phyloP scores from a whole-genome alignment of 2,329 filamentous ascomycete genomes.

The Aspergillus ibericus region DNA sequence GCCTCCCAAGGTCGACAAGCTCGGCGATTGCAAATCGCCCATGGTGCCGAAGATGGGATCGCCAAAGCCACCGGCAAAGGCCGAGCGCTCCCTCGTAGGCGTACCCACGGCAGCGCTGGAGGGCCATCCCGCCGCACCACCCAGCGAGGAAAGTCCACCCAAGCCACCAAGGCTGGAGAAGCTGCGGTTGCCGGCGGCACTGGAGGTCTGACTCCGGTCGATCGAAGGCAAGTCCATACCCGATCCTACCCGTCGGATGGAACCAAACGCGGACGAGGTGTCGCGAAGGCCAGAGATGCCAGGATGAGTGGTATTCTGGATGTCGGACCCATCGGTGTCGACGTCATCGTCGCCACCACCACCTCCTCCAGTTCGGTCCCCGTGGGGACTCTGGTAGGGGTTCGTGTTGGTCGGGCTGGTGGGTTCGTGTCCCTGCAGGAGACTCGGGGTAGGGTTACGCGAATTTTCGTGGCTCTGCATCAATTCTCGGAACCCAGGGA shows the following conservation, averaged over 20 bases:
- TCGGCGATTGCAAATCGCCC: conserved; percentile 66
- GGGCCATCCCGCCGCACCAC: conserved; percentile 49
- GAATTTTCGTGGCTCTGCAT: conserved; percentile 59
- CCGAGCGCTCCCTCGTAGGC: conserved; percentile 60
- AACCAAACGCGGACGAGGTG: conserved; percentile 55
- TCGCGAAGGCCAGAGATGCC: conserved; percentile 56
- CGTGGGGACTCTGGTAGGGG: conserved; percentile 87
- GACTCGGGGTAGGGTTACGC: conserved; percentile 55
- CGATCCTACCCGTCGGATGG: conserved; percentile 55
- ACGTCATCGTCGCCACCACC: conserved; percentile 63
- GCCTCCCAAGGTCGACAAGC: conserved; percentile 40
- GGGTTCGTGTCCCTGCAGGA: conserved; percentile 61
- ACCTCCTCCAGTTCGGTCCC: conserved; percentile 53
- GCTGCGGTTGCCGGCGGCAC: conserved; percentile 70
- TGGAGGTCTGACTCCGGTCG: conserved; percentile 91
- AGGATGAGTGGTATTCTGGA: conserved; percentile 52
- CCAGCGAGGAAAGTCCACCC: conserved; percentile 56
- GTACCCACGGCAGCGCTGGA: conserved; percentile 72
- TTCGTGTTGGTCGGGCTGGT: conserved; percentile 94
- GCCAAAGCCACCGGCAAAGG: conserved; percentile 53
- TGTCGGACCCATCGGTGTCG: conserved; percentile 57
- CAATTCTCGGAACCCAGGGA: conserved; percentile 58
- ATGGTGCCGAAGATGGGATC: conserved; percentile 71
- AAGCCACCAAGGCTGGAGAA: conserved; percentile 62
- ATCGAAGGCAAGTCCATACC: conserved; percentile 63